Conservation (phyloP, 208 protist genomes). For the Leishmania major region DNA sequence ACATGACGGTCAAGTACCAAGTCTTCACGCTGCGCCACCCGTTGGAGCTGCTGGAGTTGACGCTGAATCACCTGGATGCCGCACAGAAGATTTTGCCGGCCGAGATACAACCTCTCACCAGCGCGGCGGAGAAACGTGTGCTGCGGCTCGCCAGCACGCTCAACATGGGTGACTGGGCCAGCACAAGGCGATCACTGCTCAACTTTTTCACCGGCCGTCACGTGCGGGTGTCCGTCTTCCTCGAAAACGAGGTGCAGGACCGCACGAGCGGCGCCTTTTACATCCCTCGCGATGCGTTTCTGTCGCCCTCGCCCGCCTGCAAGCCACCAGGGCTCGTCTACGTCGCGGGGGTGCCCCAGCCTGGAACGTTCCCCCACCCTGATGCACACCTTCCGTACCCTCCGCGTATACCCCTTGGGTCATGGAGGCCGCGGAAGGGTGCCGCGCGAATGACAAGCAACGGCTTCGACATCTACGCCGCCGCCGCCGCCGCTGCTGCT, state of each 20-base stretch:
- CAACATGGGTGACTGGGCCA: constrained; percentile 48
- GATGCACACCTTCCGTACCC: constrained; percentile 50
- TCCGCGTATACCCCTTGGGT: constrained; percentile 26
- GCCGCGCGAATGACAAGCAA: constrained; percentile 46
- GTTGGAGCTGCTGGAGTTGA: constrained; percentile 84
- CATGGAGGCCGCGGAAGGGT: constrained; percentile 45
- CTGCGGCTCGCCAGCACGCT: constrained; percentile 32
- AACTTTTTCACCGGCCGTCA: constrained; percentile 74
- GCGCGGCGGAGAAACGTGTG: constrained; percentile 30
- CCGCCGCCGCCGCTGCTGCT: neutral
- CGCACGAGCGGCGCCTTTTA: constrained; percentile 61
- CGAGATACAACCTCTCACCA: constrained; percentile 19
- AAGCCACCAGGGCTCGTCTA: constrained; percentile 67
- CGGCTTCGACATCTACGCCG: constrained; percentile 65
- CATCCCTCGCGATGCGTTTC: constrained; percentile 33
- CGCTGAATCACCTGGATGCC: constrained; percentile 87
- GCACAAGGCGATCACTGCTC: constrained; percentile 66
- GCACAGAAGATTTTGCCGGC: constrained; percentile 41
- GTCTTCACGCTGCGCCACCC: constrained; percentile 76
- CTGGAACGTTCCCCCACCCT: constrained; percentile 46
- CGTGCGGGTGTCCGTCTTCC: constrained; percentile 86
- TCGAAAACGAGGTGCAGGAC: constrained; percentile 78
- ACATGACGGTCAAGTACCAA: constrained; percentile 94
- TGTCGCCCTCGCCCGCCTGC: constrained; percentile 48
- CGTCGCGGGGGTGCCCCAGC: constrained; percentile 3